These are phyloP conservation scores for Colletotrichum eleusines DNA, from an alignment of 2,329 filamentous ascomycete genomes.

Conservation along the genomic window DNA sequence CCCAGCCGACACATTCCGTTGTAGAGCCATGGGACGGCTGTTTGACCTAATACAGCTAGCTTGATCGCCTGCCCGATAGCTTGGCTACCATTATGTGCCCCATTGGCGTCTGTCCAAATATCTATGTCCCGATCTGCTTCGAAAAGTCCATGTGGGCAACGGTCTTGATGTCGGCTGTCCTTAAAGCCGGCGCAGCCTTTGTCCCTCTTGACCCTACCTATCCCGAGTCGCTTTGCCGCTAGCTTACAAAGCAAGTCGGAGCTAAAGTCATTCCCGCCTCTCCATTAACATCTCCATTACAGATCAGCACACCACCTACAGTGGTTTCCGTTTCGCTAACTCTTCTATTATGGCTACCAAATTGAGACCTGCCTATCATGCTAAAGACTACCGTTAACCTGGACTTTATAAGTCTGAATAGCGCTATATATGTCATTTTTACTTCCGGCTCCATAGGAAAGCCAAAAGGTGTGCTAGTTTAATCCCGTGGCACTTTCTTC, in stretches of 20 bases:
- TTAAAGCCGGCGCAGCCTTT: slow-evolving; percentile 49
- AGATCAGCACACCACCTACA: not conserved
- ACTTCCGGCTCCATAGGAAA: slow-evolving; percentile 59
- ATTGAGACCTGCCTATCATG: too few relatives aligned
- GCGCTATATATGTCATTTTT: slow-evolving; percentile 51
- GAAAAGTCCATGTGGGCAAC: slow-evolving; percentile 46
- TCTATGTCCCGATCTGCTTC: slow-evolving; percentile 45
- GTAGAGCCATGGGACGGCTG: slow-evolving; percentile 43
- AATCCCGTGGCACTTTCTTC: slow-evolving; percentile 43
- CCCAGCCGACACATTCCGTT: not conserved
- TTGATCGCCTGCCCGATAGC: slow-evolving; percentile 35
- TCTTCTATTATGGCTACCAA: not conserved
- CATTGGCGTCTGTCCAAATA: slow-evolving; percentile 41
- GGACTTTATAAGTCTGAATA: slow-evolving; percentile 12
- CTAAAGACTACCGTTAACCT: not conserved
- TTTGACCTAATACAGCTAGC: slow-evolving; percentile 40
- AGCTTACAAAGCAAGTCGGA: not conserved
- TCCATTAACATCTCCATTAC: not conserved
- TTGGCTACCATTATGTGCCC: slow-evolving; percentile 36
- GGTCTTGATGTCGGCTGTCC: slow-evolving; percentile 47
- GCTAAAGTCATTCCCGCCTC: not conserved
- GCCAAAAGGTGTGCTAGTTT: slow-evolving; percentile 60
- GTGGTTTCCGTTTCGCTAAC: not conserved
- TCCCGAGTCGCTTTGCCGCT: not conserved
- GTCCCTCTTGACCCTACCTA: slow-evolving; percentile 47